Evolutionary conservation across 352 stramenopile genomes (phyloP), one percentile per base, ranked within the genome.

Genomic region (Hyaloperonospora arabidopsidis): DNA sequence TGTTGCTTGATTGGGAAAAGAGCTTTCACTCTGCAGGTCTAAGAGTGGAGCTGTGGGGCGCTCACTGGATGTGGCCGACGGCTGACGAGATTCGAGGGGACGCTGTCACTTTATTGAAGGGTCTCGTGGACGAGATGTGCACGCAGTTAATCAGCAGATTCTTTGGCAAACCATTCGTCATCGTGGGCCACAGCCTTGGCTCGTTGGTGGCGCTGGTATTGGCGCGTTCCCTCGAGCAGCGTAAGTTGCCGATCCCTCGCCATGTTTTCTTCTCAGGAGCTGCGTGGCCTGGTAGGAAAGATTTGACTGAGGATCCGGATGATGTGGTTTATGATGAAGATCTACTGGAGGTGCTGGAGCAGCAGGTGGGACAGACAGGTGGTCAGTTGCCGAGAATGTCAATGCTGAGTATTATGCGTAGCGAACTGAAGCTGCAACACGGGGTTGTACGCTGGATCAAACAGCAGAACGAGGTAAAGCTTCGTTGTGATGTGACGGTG

Each of bases 131-230:
- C 11, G 70, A 64, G 12, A 63, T 84, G 40, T 69, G 68, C 45
- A 54, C 57, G 45, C 46, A 72, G 52, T 62, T 87, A 17, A 62
- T 49, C 48, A 57, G 56, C 45, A 65, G 68, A 36, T 89, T 89
- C 63, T 87, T 89, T 49, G 75, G 83, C 57, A 89, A 89, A 57
- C 76, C 69, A 0, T 89, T 83, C 53, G 74, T 83, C 32, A 47
- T 89, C 22, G 35, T 82, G 21, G 79, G 79, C 47, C 79, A 89
- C 63, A 86, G 74, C 56, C 62, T 89, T 11, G 79, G 79, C n/a
- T 76, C 79, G 34, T 55, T 86, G 19, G 61, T 72, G 38, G 74
- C 73, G 36, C 59, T 89, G 11, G 75, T 69, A 29, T 62, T 89
- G 32, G 60, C 76, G 59, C 63, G 68, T 28, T 59, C 65, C 55